Conservation (phyloP, 352 stramenopile genomes). For the Pythium aquatile region DNA sequence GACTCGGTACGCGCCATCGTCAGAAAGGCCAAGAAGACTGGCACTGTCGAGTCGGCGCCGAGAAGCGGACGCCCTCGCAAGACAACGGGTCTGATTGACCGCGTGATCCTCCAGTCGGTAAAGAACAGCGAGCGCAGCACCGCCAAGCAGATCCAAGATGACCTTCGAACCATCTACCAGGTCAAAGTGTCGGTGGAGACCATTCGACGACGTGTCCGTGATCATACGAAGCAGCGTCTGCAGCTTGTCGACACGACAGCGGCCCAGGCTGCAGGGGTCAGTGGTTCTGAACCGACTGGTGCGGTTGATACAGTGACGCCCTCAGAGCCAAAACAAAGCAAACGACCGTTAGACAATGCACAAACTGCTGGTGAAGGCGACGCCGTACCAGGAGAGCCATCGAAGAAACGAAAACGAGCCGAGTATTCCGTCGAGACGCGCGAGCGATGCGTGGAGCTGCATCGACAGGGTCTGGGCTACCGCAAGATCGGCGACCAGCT, state of each 20-base stretch:
- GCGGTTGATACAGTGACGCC: neutral
- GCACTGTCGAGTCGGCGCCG: slow-evolving; percentile 47
- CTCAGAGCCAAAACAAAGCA: neutral
- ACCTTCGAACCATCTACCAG: slow-evolving; percentile 49
- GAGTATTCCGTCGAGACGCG: slow-evolving; percentile 60
- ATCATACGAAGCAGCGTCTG: slow-evolving; percentile 45
- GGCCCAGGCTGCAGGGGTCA: neutral
- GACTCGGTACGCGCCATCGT: slow-evolving; percentile 63
- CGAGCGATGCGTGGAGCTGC: slow-evolving; percentile 55
- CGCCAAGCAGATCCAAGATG: slow-evolving; percentile 63
- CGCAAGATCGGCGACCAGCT: slow-evolving; percentile 58
- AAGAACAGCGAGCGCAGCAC: slow-evolving; percentile 50
- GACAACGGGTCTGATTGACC: slow-evolving; percentile 61
- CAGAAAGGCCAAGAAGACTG: slow-evolving; percentile 61
- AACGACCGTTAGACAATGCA: neutral
- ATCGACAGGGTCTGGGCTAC: slow-evolving; percentile 52
- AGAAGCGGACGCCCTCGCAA: slow-evolving; percentile 66
- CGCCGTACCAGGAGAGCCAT: neutral
- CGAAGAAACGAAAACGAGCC: slow-evolving; percentile 36
- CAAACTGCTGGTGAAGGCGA: neutral
- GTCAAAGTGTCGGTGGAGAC: slow-evolving; percentile 64
- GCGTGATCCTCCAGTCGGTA: slow-evolving; percentile 64
- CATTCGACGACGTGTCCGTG: slow-evolving; percentile 51
- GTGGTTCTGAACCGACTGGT: neutral
- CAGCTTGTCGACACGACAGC: neutral